Base-by-base conservation (phyloP, 352 stramenopile species). In the Phytophthora cryptogea region DNA sequence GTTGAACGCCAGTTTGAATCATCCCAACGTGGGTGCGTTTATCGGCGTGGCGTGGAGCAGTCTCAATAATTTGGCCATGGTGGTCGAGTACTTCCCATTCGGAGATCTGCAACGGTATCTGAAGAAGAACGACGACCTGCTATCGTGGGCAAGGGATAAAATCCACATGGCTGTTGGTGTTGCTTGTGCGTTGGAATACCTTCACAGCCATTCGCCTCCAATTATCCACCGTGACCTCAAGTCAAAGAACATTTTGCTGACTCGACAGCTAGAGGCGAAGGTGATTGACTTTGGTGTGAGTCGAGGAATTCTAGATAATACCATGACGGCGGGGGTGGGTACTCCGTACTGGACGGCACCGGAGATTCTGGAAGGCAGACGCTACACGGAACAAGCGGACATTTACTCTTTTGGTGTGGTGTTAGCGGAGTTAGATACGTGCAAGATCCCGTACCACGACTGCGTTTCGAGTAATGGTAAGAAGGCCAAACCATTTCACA, bases 341-440 rank as follows among this genome's bases (percentile, higher is more conserved):
- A 89, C 72, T 8, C 70, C 69, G 2, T 79, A 56, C 47, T 90
- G 78, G 77, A 85, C 78, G 13, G 81, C 78, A 1, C 80, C 83
- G 4, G 83, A 92, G 51, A 75, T 91, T 13, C 59, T 91, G 3
- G 50, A 76, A 20, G 75, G 75, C 26, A 72, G 80, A 37, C 50
- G 61, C 2, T 91, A 83, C 63, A 70, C 69, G 10, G 71, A 86
- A 31, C 78, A 81, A 45, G 70, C 77, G 6, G 83, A 92, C 45
- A 75, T 92, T 8, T 92, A 89, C 62, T 82, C 74, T 10, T 87
- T 88, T 53, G 81, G 80, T 8, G 76, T 89, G 11, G 44, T 85
- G 20, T 37, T 85, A 3, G 68, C 70, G 0, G 75, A 85, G 41
- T 8, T 85, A 11, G 76, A 85, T 48, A 80, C 76, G 10, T 65